These are phyloP conservation scores for Saksenaea vasiformis DNA, from an alignment of 371 early-diverging fungal species.

Conservation along the genomic window DNA sequence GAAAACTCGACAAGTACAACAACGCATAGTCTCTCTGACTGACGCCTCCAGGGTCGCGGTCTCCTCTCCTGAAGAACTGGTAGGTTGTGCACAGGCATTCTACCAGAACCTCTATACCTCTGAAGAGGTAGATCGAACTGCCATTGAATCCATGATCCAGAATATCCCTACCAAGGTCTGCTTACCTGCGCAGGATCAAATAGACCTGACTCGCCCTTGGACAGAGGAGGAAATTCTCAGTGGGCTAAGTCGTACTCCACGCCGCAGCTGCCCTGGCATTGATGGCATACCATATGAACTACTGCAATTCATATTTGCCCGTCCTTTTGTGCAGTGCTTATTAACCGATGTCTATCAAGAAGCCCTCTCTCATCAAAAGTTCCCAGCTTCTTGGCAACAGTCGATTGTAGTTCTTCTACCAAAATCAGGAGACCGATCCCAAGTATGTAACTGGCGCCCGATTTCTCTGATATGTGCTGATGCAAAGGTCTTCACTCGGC, in stretches of 20 bases:
- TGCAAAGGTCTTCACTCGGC: slow-evolving; percentile 28
- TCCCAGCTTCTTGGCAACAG: neutral
- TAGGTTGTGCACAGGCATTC: neutral
- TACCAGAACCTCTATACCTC: neutral
- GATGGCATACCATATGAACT: slow-evolving; percentile 21
- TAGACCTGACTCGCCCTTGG: neutral
- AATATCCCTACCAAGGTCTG: neutral
- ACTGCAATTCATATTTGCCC: neutral
- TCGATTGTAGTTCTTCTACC: slow-evolving; percentile 7
- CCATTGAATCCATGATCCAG: neutral
- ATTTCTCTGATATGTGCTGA: slow-evolving; percentile 31
- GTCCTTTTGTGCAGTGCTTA: neutral
- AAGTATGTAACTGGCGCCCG: slow-evolving; percentile 29
- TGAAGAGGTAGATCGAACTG: neutral
- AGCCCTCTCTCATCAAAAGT: neutral
- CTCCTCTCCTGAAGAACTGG: neutral
- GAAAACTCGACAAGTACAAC: neutral
- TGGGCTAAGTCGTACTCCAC: neutral
- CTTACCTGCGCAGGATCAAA: neutral
- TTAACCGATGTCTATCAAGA: neutral
- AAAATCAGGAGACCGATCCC: slow-evolving; percentile 21
- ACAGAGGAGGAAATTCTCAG: neutral
- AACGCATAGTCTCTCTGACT: neutral
- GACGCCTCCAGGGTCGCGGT: neutral
- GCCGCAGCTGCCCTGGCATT: slow-evolving; percentile 10